Evolutionary conservation across 2,329 filamentous ascomycete genomes (phyloP).

Genomic region (Colletotrichum gloeosporioides): DNA sequence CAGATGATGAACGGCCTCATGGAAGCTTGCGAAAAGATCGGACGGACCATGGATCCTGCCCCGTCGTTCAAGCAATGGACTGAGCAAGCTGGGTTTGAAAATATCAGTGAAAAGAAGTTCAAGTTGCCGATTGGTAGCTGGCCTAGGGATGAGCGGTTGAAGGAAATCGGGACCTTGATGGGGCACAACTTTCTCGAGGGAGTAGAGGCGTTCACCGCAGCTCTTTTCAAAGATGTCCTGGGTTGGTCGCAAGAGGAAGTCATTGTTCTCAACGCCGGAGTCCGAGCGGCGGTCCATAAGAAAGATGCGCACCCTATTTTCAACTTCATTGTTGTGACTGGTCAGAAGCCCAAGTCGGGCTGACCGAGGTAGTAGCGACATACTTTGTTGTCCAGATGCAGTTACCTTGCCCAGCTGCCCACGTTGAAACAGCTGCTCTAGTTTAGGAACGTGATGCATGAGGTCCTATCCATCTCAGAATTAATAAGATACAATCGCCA

Average conservation of each 20-base stretch:
- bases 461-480: too few species aligned
- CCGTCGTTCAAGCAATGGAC: slow-evolving; percentile 27
- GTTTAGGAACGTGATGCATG: not conserved
- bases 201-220: slow-evolving; percentile 25
- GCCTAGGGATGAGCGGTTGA: slow-evolving; percentile 45
- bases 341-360: slow-evolving; percentile 26
- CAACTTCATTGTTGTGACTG: slow-evolving; percentile 34
- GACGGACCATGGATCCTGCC: slow-evolving; percentile 33
- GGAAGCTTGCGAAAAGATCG: slow-evolving; percentile 30
- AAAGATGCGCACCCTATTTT: slow-evolving; percentile 33
- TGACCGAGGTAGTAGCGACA: not conserved
- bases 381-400: not conserved
- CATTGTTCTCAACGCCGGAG: slow-evolving; percentile 27
- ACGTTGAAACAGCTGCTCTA: not conserved
- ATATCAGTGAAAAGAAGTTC: slow-evolving; percentile 30
- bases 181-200: slow-evolving; percentile 25
- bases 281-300: slow-evolving; percentile 30
- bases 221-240: slow-evolving; percentile 32
- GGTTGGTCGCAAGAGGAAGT: slow-evolving; percentile 30
- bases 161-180: slow-evolving; percentile 39
- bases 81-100: slow-evolving; percentile 34
- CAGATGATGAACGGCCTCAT: slow-evolving; percentile 28
- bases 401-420: fast-evolving
- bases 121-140: slow-evolving; percentile 38
- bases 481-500: too few species aligned